Percentiles rank a stretch among this genome's conserved stretches.
These are phyloP conservation scores for Globisporangium takayamanum DNA, from an alignment of 352 stramenopile species.

Conservation along the genomic window DNA sequence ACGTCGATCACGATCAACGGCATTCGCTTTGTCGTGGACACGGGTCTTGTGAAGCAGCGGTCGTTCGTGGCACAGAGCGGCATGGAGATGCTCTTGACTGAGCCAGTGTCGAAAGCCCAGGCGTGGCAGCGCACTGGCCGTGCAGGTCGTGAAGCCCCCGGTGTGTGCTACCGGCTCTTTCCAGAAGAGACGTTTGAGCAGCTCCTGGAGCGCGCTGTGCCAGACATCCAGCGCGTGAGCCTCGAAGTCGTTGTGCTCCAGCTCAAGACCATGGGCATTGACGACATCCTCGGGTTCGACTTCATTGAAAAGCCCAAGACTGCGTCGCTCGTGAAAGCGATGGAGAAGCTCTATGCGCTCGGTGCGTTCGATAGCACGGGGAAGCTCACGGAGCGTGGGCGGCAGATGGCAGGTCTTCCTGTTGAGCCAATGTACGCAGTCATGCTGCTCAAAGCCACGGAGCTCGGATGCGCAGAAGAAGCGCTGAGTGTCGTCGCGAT, in stretches of 20 bases:
- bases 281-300: slow-evolving; percentile 81
- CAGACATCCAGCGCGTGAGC: slow-evolving; percentile 85
- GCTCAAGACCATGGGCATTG: slow-evolving; percentile 83
- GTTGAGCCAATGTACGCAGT: slow-evolving; percentile 88
- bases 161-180: slow-evolving; percentile 81
- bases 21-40: slow-evolving; percentile 86
- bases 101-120: slow-evolving; percentile 86
- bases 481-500: slow-evolving; percentile 85
- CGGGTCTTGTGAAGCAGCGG: slow-evolving; percentile 83
- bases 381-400: slow-evolving; percentile 59
- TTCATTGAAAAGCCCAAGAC: slow-evolving; percentile 86
- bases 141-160: slow-evolving; percentile 76
- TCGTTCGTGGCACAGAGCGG: slow-evolving; percentile 83
- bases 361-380: slow-evolving; percentile 57
- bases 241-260: slow-evolving; percentile 79
- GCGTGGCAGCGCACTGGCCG: slow-evolving; percentile 88
- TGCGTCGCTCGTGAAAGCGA: slow-evolving; percentile 64
- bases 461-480: slow-evolving; percentile 76
- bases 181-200: slow-evolving; percentile 83
- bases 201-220: slow-evolving; percentile 61
- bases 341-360: slow-evolving; percentile 81
- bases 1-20: slow-evolving; percentile 99
- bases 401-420: slow-evolving; percentile 81
- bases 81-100: slow-evolving; percentile 86
- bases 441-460: slow-evolving; percentile 78